phyloP scores from a whole-genome alignment of 2,329 filamentous ascomycete genomes.

The Arthrinium puccinioides region DNA sequence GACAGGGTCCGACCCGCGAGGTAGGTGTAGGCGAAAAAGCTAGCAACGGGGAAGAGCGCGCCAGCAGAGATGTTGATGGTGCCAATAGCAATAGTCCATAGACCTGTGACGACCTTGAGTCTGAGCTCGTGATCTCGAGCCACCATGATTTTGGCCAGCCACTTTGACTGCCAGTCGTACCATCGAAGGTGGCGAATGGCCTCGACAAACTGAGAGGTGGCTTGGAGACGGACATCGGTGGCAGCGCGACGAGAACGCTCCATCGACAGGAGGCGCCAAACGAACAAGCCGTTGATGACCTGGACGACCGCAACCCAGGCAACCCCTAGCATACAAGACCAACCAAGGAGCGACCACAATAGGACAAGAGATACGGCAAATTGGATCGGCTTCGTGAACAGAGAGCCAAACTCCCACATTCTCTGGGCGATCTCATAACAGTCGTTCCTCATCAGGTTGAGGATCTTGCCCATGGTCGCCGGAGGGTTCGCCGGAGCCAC shows the following conservation, averaged over 20 bases:
- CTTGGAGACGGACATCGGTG: constrained; percentile 72
- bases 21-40: constrained; percentile 75
- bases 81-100: constrained; percentile 56
- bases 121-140: constrained; percentile 61
- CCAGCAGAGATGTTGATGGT: constrained; percentile 67
- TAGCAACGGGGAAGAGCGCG: constrained; percentile 70
- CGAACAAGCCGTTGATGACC: constrained; percentile 59
- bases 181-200: constrained; percentile 73
- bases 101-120: constrained; percentile 53
- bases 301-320: constrained; percentile 64
- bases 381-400: constrained; percentile 70
- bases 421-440: constrained; percentile 76
- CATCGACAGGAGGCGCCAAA: constrained; percentile 57
- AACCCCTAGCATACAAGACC: constrained; percentile 69
- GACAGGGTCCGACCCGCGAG: constrained; percentile 60
- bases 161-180: constrained; percentile 76
- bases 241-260: constrained; percentile 65
- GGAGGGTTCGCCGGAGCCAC: constrained; percentile 37
- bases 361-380: constrained; percentile 67
- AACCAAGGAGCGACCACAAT: constrained; percentile 73
- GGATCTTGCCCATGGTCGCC: constrained; percentile 82
- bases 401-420: constrained; percentile 79
- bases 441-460: constrained; percentile 78
- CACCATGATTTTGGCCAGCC: constrained; percentile 63
- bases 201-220: constrained; percentile 80